Conservation (phyloP, 768 basidiomycete species). For the Tylopilus vinaceipallidus region DNA sequence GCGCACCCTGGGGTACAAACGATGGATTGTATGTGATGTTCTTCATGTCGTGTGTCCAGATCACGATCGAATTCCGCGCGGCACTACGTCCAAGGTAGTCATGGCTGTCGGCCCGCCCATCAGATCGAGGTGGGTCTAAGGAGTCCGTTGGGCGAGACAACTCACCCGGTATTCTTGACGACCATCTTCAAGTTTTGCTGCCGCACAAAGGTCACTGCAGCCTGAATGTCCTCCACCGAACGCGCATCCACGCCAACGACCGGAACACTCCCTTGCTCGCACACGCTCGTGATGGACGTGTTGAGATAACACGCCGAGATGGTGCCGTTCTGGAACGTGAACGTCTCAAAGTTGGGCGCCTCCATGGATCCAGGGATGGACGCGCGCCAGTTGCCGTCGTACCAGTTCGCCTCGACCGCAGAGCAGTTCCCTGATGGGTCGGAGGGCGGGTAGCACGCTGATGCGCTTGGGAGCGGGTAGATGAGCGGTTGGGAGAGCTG, state of each 20-base stretch:
- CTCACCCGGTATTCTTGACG: slow-evolving; percentile 30
- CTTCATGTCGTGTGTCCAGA: slow-evolving; percentile 45
- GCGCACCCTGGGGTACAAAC: slow-evolving; percentile 35
- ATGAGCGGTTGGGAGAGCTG: no score
- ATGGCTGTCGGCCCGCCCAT: no score
- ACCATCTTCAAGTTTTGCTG: slow-evolving; percentile 20
- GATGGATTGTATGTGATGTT: slow-evolving; percentile 30
- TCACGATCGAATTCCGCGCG: slow-evolving; percentile 36
- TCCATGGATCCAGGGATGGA: no score
- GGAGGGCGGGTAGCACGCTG: no score
- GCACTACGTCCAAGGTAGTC: slow-evolving; percentile 41
- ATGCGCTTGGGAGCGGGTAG: no score
- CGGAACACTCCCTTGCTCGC: slow-evolving; percentile 26
- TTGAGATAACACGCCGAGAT: slow-evolving; percentile 37
- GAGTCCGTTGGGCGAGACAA: background rate
- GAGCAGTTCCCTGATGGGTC: no score
- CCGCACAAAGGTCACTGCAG: slow-evolving; percentile 23
- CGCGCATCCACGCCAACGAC: slow-evolving; percentile 25
- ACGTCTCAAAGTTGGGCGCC: no score
- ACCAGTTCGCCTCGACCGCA: no score
- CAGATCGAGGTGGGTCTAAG: background rate
- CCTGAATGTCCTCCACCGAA: slow-evolving; percentile 24
- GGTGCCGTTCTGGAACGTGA: slow-evolving; percentile 33
- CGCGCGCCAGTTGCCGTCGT: no score
- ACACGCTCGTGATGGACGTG: slow-evolving; percentile 24